These are phyloP conservation scores for Verticillium albo-atrum DNA, from an alignment of 2,329 filamentous ascomycete genomes.

Conservation along the genomic window DNA sequence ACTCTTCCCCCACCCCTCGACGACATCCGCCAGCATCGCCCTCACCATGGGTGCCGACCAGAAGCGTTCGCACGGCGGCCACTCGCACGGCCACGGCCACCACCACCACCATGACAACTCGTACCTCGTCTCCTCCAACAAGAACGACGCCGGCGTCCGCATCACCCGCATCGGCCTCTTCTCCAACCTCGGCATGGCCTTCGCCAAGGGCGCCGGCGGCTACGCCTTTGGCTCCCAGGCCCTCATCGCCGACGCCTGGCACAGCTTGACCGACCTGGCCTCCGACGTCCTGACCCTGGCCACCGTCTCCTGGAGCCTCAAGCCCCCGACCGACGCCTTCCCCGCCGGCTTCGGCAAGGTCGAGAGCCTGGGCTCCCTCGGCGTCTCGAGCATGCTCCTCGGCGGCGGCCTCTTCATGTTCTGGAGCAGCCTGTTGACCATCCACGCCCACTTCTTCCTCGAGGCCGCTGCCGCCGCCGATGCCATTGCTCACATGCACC, in stretches of 20 bases:
- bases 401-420: conserved; percentile 91
- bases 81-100: conserved; percentile 50
- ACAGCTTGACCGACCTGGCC: conserved; percentile 90
- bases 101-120: conserved; percentile 83
- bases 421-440: conserved; percentile 64
- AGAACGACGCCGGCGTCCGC: conserved; percentile 86
- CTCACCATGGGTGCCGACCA: conserved; percentile 22
- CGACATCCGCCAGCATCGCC: background rate
- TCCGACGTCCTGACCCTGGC: conserved; percentile 92
- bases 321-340: conserved; percentile 76
- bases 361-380: conserved; percentile 91
- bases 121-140: conserved; percentile 76
- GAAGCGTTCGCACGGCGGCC: conserved; percentile 43
- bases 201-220: conserved; percentile 87
- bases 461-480: conserved; percentile 53
- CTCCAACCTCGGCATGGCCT: conserved; percentile 90
- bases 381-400: conserved; percentile 87
- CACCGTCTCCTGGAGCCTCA: conserved; percentile 90
- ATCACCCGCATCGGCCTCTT: conserved; percentile 87
- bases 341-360: conserved; percentile 94
- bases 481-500: conserved; percentile 51
- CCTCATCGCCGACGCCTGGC: conserved; percentile 89
- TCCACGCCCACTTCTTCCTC: conserved; percentile 70
- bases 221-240: conserved; percentile 94
- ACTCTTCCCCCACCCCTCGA: background rate